Base-by-base conservation (phyloP, 2,329 filamentous ascomycete species). In the Didymellaceae sp. region DNA sequence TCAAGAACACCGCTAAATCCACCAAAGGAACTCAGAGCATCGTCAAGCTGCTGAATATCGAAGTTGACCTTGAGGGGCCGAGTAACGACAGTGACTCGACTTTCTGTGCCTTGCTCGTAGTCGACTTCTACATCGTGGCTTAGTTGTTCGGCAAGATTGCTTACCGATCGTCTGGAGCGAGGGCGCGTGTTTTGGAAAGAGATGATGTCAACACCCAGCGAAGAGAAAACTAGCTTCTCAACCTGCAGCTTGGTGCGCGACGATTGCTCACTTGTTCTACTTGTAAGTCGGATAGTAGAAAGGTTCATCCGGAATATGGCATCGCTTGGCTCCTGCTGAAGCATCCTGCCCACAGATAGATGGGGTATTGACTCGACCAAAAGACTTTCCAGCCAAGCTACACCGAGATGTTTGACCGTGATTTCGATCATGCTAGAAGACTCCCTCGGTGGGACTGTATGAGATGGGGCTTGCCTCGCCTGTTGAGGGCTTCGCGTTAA, bases 1-100 rank as follows among this genome's bases (percentile, higher is more conserved):
- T 94, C 95, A 33, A 99, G 77, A 43, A 99, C 88, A 58, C 91
- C 91, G 70, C 92, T 96, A 33, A 99, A 78, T 0, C 94, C 94
- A 26, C 94, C 94, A 73, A 97, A 92, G 80, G 90, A 91, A 47
- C 85, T 85, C 52, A 97, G 86, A 0, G 90, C 90, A 63, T 96
- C 91, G 61, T 97, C 94, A 17, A 97, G 76, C 46, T 84, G 83
- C 57, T 88, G 86, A 13, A 97, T 76, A 66, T 97, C 90, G 31
- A 97, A 74, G 48, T 86, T 83, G 8, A 96, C 71, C 51, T 87
- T 84, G 1, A 97, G 72, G 5, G 92, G 91, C 8, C 95, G 79
- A 0, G 91, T 95, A 43, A 85, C 83, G 11, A 96, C 70, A 24
- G 89, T 85, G 13, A 89, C 57, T 6, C 70, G 66, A 9, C 58